A percentile compares a stretch with the other conserved stretches of the same genome.
Evolutionary conservation across 2,329 filamentous ascomycete species (phyloP).

Genomic region (Hymenoscyphus repandus): DNA sequence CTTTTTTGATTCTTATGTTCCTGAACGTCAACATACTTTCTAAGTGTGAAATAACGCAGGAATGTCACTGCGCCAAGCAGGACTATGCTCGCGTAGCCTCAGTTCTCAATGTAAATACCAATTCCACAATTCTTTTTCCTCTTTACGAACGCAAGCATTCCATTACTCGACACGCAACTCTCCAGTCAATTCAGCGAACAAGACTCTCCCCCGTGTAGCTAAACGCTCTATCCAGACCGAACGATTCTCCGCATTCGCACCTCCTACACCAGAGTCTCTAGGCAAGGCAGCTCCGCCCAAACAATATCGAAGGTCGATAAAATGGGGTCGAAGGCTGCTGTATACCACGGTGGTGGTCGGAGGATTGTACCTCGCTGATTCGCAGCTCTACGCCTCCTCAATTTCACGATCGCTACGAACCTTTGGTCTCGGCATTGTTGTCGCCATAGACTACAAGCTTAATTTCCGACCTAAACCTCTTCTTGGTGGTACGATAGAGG

Average conservation of each 20-base stretch:
- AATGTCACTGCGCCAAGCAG: conserved; percentile 28
- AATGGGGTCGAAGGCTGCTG: conserved; percentile 71
- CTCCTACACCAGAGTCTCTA: conserved; percentile 73
- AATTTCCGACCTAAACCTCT: conserved; percentile 83
- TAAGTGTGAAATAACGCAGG: conserved; percentile 11
- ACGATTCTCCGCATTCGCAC: conserved; percentile 60
- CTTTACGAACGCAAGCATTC: background rate
- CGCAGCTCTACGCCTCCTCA: conserved; percentile 70
- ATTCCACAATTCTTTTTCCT: background rate
- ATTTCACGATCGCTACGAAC: conserved; percentile 75
- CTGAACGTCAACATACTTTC: background rate
- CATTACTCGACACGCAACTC: background rate
- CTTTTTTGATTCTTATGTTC: background rate
- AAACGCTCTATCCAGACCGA: conserved; percentile 31
- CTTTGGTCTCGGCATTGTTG: conserved; percentile 71
- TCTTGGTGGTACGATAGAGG: conserved; percentile 65
- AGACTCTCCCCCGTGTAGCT: background rate
- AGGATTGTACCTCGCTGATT: conserved; percentile 63
- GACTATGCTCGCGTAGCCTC: conserved; percentile 15
- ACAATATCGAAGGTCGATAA: conserved; percentile 63
- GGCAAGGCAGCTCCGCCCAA: conserved; percentile 67
- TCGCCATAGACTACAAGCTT: conserved; percentile 91
- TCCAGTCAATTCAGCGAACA: background rate
- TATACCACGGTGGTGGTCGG: conserved; percentile 56
- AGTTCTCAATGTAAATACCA: conserved; percentile 7